Evolutionary conservation across 1,139 yeast genomes (phyloP), one percentile per base, ranked within the genome.

Genomic region (Suhomyces choctaworum): DNA sequence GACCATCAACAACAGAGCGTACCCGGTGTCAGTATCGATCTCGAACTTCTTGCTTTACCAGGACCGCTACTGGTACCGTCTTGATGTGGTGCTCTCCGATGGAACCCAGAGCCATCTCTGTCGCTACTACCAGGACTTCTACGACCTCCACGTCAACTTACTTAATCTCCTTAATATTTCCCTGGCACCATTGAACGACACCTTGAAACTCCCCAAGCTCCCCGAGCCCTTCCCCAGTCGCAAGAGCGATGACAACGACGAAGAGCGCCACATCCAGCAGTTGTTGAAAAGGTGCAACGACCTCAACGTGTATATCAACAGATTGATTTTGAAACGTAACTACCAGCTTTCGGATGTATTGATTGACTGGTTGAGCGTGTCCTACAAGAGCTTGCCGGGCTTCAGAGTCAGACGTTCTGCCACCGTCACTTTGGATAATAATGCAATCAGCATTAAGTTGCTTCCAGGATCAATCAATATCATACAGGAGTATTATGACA

Each of bases 81-180:
- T 70, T 21, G 76, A 70, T 40, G 48, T 69, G 10, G 54, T 50
- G 16, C 60, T 58, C 39, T 56, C 64, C 12, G 62, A 65, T 41
- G 54, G 56, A 25, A 56, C 64, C 22, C 57, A 51, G 22, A 42
- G 56, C 27, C 61, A 55, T 36, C 42, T 67, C 13, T 60, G 70
- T 32, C 59, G 72, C 27, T 66, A 60, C 45, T 70, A 70, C 46
- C 73, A 67, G 48, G 73, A 69, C 39, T 70, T 70, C 38, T 70
- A 69, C 46, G 60, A 66, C 34, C 54, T 70, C 26, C 74, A 70
- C 45, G 55, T 60, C 15, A 35, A 49, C 24, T 45, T 63, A 27
- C 47, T 55, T 26, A 48, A 45, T 6, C 47, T 60, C 29, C 39
- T 54, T 27, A 50, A 48, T 37, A 29, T 42, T 27, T 29, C 46